These are phyloP conservation scores for Monosporascus sp. DNA, from an alignment of 2,329 filamentous ascomycete genomes.

Conservation along the genomic window DNA sequence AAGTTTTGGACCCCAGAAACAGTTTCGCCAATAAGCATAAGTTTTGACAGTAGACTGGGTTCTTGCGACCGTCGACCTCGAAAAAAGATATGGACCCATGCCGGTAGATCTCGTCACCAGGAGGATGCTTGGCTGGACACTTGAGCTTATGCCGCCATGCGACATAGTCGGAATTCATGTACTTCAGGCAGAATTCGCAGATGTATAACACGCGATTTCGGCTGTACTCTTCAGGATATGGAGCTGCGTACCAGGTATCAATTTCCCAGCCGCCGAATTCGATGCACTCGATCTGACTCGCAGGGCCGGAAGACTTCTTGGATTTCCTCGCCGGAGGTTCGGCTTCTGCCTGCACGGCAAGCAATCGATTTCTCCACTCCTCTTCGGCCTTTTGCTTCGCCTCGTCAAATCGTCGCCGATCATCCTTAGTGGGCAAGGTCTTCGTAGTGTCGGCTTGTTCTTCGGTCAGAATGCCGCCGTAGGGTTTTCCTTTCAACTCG, in stretches of 20 bases:
- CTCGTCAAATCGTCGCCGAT: slow-evolving; percentile 82
- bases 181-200: slow-evolving; percentile 98
- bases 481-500: slow-evolving; percentile 86
- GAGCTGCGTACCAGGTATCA: slow-evolving; percentile 97
- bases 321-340: slow-evolving; percentile 59
- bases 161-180: slow-evolving; percentile 99
- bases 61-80: slow-evolving; percentile 94
- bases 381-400: slow-evolving; percentile 89
- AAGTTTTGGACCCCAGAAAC: slow-evolving; percentile 95
- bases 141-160: slow-evolving; percentile 97
- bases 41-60: slow-evolving; percentile 98
- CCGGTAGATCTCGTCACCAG: slow-evolving; percentile 95
- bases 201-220: slow-evolving; percentile 96
- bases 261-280: slow-evolving; percentile 98
- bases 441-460: slow-evolving; percentile 85
- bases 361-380: slow-evolving; percentile 70
- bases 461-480: slow-evolving; percentile 88
- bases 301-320: slow-evolving; percentile 75
- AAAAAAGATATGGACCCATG: slow-evolving; percentile 90
- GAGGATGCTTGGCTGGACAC: slow-evolving; percentile 92
- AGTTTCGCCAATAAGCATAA: slow-evolving; percentile 92
- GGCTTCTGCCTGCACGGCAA: slow-evolving; percentile 56
- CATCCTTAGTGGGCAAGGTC: slow-evolving; percentile 73
- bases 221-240: slow-evolving; percentile 97
- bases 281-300: slow-evolving; percentile 97